Conservation (phyloP, 192 early-diverging fungal species). For the Linnemannia elongata region DNA sequence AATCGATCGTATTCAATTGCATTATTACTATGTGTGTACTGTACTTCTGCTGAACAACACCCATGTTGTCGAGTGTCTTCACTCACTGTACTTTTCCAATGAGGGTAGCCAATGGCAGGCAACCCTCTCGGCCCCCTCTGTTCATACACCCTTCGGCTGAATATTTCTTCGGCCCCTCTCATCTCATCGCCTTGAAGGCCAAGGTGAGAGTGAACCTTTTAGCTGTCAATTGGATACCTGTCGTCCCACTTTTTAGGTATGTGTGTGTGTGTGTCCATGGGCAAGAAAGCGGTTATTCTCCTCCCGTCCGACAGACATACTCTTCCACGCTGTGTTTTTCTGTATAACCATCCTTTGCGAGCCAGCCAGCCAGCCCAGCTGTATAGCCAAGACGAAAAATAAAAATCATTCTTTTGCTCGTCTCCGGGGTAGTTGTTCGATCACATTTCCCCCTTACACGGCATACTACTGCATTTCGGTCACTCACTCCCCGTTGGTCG, state of each 20-base stretch:
- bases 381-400: slow-evolving; percentile 1
- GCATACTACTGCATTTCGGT: background rate
- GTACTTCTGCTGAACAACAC: no score
- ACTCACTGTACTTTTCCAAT: no score
- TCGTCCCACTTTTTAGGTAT: background rate
- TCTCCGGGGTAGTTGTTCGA: slow-evolving; percentile 9
- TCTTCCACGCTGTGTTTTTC: background rate
- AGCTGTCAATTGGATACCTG: background rate
- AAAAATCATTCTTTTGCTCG: background rate
- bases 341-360: background rate
- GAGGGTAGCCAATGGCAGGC: slow-evolving; percentile 1
- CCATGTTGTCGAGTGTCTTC: no score
- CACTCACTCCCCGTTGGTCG: background rate
- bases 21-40: background rate
- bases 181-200: background rate
- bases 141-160: background rate
- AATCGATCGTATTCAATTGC: background rate
- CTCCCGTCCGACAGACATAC: background rate
- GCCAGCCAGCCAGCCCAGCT: background rate
- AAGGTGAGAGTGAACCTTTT: background rate
- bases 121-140: background rate
- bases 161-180: background rate
- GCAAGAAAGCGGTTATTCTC: slow-evolving; percentile 15
- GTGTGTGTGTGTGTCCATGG: background rate
- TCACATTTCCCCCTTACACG: background rate